Evolutionary conservation across 192 early-diverging fungal species (phyloP).

Genomic region (Coemansia javaensis): DNA sequence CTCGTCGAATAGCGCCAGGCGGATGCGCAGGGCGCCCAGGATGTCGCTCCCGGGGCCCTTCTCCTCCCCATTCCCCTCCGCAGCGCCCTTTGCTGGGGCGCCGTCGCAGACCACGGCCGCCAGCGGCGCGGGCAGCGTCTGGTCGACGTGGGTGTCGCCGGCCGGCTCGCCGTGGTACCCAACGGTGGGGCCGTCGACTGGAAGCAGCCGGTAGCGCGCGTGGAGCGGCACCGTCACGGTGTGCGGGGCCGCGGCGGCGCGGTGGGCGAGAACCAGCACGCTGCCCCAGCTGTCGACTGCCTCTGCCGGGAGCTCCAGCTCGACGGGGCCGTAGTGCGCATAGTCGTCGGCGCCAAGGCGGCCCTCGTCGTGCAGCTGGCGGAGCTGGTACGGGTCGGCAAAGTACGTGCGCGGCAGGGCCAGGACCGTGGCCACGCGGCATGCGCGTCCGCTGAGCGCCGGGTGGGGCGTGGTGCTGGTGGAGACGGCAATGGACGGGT

Average conservation of each 20-base stretch:
- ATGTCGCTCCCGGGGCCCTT: background rate
- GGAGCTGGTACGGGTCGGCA: constrained; percentile 42
- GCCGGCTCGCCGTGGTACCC: constrained; percentile 34
- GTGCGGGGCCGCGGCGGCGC: background rate
- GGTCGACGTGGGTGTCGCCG: constrained; percentile 25
- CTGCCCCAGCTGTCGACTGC: constrained; percentile 40
- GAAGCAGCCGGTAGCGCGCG: constrained; percentile 38
- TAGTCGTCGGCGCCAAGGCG: constrained; percentile 1
- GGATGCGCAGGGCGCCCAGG: constrained; percentile 14
- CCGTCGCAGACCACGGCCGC: constrained; percentile 24
- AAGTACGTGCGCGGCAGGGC: constrained; percentile 38
- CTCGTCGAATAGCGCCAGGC: constrained; percentile 35
- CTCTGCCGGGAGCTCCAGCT: constrained; percentile 44
- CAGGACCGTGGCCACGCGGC: constrained; percentile 12
- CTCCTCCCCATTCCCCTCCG: background rate
- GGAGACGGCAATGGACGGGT: constrained; percentile 18
- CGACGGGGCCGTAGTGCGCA: constrained; percentile 24
- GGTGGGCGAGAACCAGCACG: constrained; percentile 17
- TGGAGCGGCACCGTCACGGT: constrained; percentile 27
- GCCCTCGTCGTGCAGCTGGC: constrained; percentile 8
- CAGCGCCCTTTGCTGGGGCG: background rate
- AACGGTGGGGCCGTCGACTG: constrained; percentile 14
- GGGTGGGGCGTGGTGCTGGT: constrained; percentile 2
- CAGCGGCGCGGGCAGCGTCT: constrained; percentile 26
- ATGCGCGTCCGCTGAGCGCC: background rate